These are phyloP conservation scores for Oemleria cerasiformis DNA, from an alignment of 306 rosid species.

Conservation along the genomic window DNA sequence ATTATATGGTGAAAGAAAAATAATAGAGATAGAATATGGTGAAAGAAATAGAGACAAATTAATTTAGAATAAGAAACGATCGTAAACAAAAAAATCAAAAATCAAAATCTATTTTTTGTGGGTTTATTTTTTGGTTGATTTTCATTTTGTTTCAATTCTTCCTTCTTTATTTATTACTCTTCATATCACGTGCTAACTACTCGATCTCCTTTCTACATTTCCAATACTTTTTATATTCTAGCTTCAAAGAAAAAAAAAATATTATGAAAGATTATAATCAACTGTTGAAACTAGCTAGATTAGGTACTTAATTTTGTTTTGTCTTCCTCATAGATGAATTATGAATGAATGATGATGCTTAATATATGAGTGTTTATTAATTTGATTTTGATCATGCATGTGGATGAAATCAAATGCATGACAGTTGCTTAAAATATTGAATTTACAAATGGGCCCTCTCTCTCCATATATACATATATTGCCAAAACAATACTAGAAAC, in stretches of 20 bases:
- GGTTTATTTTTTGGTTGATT: too few species aligned
- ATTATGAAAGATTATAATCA: too few species aligned
- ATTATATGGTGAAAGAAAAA: too few species aligned
- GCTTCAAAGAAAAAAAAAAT: neutral
- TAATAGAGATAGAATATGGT: too few species aligned
- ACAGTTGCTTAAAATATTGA: constrained; percentile 32
- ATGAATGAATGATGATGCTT: neutral
- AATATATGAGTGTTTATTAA: neutral
- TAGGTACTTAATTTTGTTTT: neutral
- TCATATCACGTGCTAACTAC: too few species aligned
- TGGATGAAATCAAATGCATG: constrained; percentile 44
- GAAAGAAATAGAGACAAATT: too few species aligned
- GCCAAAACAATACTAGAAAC: constrained; percentile 19
- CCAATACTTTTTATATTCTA: neutral
- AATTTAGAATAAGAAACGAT: too few species aligned
- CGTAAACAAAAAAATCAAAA: too few species aligned
- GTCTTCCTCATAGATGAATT: neutral
- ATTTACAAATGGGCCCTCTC: constrained; percentile 29
- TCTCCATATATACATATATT: neutral
- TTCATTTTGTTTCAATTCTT: too few species aligned
- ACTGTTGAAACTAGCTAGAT: neutral
- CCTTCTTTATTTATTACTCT: too few species aligned
- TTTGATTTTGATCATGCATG: constrained; percentile 20
- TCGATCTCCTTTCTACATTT: too few species aligned
- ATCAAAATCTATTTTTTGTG: too few species aligned